Conservation (phyloP, 441 rosid genomes). For the Aleurites moluccanus region DNA sequence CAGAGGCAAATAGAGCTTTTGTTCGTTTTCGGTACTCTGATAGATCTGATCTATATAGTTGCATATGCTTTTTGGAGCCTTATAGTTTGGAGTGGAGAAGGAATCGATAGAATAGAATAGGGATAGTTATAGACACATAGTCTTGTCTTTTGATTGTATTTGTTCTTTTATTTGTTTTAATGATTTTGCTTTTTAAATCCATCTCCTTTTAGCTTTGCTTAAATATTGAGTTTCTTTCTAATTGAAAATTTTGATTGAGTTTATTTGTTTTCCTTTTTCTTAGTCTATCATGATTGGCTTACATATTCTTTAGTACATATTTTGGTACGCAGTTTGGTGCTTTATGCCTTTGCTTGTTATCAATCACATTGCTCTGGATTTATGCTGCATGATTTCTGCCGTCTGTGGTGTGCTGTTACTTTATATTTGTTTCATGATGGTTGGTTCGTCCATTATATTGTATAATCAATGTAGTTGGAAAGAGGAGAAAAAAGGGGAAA, state of each 20-base stretch:
- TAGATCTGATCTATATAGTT: neutral
- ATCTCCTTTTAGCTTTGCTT: neutral
- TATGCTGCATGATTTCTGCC: neutral
- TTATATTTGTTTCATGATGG: neutral
- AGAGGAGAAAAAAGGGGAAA: neutral
- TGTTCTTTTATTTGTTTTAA: neutral
- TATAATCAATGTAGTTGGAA: neutral
- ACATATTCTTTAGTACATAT: too few species aligned
- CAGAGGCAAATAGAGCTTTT: conserved; percentile 32
- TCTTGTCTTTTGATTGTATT: neutral
- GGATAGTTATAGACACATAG: neutral
- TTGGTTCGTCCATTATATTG: neutral
- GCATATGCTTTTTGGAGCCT: neutral
- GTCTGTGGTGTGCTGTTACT: neutral
- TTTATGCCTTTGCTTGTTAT: neutral
- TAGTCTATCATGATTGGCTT: too few species aligned
- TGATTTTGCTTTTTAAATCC: neutral
- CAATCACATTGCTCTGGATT: neutral
- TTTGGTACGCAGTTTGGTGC: neutral
- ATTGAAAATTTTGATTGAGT: neutral
- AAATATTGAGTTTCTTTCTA: neutral
- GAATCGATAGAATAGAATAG: neutral
- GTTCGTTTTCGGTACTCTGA: conserved; percentile 15
- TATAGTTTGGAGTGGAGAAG: neutral
- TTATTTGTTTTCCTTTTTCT: neutral